Evolutionary conservation across 139 green algal genomes (phyloP).

Genomic region (Closterium sp.): DNA sequence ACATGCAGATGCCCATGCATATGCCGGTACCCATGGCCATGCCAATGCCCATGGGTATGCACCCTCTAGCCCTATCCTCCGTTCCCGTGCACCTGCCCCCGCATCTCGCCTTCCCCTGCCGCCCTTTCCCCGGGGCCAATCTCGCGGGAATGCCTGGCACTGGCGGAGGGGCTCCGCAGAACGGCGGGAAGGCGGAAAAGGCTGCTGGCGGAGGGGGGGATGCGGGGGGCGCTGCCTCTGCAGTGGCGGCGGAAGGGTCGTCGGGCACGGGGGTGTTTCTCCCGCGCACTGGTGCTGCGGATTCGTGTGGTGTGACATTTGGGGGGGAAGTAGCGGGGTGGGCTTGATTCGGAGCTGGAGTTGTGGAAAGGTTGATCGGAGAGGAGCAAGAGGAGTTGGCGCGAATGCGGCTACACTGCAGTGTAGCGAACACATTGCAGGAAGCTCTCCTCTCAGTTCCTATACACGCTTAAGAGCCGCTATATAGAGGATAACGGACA

Average conservation of each 20-base stretch:
- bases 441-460: too few species aligned
- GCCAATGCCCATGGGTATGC: neutral
- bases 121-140: neutral
- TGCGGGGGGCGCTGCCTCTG: neutral
- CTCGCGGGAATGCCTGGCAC: neutral
- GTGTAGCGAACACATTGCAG: too few species aligned
- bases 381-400: too few species aligned
- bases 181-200: neutral
- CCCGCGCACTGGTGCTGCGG: neutral
- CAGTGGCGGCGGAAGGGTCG: neutral
- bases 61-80: neutral
- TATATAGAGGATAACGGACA: too few species aligned
- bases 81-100: neutral
- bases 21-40: neutral
- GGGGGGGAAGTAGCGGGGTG: neutral
- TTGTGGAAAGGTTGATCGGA: too few species aligned
- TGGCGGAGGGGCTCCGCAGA: neutral
- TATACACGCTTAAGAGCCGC: too few species aligned
- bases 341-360: neutral
- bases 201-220: neutral
- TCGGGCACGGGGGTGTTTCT: neutral
- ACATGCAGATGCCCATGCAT: neutral
- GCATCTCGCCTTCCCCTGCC: neutral
- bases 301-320: neutral
- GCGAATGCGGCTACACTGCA: too few species aligned